Evolutionary conservation across 768 basidiomycete genomes (phyloP).

Genomic region (Boletus barrowsii): DNA sequence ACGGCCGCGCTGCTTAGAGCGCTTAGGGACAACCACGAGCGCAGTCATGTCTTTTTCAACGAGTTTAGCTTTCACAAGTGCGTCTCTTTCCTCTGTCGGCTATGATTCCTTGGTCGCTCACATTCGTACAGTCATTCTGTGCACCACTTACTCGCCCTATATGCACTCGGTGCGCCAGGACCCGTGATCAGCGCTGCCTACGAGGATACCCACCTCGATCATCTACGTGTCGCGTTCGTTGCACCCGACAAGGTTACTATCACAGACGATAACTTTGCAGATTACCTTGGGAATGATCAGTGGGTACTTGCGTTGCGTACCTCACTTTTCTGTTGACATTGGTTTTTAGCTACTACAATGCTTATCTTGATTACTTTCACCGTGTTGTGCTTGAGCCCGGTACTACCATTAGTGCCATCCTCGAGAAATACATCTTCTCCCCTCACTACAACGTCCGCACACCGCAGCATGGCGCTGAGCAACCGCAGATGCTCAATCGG

Average conservation of each 20-base stretch:
- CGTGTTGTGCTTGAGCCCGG: conserved; percentile 28
- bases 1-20: conserved; percentile 37
- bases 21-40: conserved; percentile 51
- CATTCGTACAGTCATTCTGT: conserved; percentile 46
- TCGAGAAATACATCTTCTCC: conserved; percentile 68
- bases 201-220: conserved; percentile 36
- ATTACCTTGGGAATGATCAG: conserved; percentile 33
- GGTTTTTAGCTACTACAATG: conserved; percentile 29
- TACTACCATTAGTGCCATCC: conserved; percentile 30
- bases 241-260: conserved; percentile 23
- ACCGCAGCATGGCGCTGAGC: conserved; percentile 26
- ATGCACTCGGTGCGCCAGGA: conserved; percentile 53
- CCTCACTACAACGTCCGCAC: conserved; percentile 43
- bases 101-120: background rate
- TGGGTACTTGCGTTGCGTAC: conserved; percentile 2
- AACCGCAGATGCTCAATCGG: conserved; percentile 58
- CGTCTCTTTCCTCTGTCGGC: background rate
- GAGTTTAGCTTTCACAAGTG: conserved; percentile 33
- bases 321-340: background rate
- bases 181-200: conserved; percentile 42
- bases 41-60: conserved; percentile 55
- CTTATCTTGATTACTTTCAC: conserved; percentile 32
- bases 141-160: conserved; percentile 58
- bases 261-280: conserved; percentile 22
- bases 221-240: conserved; percentile 35